Percentiles rank a stretch among this genome's conserved stretches.
Conservation (phyloP, 2,329 filamentous ascomycete genomes). For the Escovopsis sp. region DNA sequence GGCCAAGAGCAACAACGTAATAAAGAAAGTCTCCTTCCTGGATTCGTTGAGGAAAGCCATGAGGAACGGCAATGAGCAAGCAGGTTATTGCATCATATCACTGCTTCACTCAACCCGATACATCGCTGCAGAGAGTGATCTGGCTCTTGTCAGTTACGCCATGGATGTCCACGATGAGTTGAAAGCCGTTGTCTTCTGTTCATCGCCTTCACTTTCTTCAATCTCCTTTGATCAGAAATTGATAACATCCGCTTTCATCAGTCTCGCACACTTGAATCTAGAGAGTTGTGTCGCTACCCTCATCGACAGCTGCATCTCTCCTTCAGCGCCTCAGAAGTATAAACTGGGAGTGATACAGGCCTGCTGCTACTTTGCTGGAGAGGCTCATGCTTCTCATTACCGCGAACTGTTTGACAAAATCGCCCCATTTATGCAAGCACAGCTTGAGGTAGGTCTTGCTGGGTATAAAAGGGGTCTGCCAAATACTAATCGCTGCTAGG, state of each 20-base stretch:
- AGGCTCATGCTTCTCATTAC: slow-evolving; percentile 34
- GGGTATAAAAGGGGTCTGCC: slow-evolving; percentile 2
- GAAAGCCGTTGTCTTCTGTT: slow-evolving; percentile 48
- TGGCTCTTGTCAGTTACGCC: slow-evolving; percentile 49
- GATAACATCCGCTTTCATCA: slow-evolving; percentile 53
- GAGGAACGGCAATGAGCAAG: slow-evolving; percentile 49
- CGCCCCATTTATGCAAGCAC: slow-evolving; percentile 40
- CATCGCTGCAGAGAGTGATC: slow-evolving; percentile 48
- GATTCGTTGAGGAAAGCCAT: slow-evolving; percentile 48
- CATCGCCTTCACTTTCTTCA: slow-evolving; percentile 26
- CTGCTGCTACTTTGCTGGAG: slow-evolving; percentile 46
- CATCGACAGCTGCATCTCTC: slow-evolving; percentile 39
- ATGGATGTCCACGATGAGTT: slow-evolving; percentile 58
- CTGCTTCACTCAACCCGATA: slow-evolving; percentile 49
- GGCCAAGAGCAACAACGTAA: slow-evolving; percentile 44
- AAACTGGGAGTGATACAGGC: slow-evolving; percentile 48
- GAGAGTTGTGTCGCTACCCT: slow-evolving; percentile 43
- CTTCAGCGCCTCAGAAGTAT: slow-evolving; percentile 42
- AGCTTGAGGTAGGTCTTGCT: slow-evolving; percentile 35
- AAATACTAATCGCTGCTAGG: slow-evolving; percentile 6
- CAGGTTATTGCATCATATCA: slow-evolving; percentile 50
- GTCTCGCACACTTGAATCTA: slow-evolving; percentile 45
- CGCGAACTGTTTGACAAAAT: slow-evolving; percentile 39
- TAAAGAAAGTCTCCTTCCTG: slow-evolving; percentile 52
- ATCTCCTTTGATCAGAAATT: slow-evolving; percentile 45